Evolutionary conservation across 2,329 filamentous ascomycete species (phyloP), one percentile per base, ranked within the genome.

Genomic region (Penicillium rolfsii): DNA sequence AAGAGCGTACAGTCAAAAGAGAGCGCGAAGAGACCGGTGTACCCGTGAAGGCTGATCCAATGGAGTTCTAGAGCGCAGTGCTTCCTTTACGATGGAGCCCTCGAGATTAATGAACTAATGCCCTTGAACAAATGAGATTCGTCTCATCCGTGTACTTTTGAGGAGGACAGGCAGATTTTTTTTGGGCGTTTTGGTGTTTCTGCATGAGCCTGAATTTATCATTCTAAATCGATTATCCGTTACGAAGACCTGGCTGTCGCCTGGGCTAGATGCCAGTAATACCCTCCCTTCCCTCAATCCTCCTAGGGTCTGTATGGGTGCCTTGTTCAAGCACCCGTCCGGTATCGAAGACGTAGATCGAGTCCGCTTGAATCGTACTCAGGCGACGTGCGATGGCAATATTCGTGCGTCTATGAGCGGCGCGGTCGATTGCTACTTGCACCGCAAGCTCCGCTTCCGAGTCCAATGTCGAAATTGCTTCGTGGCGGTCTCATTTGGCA

Each of bases 321-420:
- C 93, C 93, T 76, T 96, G 91, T 76, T 97, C 93, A 14, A 96
- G 83, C 60, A 97, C 94, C 9, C 83, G 81, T 11, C 93, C 93
- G 60, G 87, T 77, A 2, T 87, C 83, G 89, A 97, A 93, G 61
- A 97, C 93, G 11, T 96, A 90, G 67, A 97, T 97, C 71, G 95
- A 96, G 75, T 97, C 89, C 0, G 93, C 93, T 75, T 87, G 91
- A 79, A 97, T 96, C 12, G 93, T 97, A 0, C 91, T 95, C 12
- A 97, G 83, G 67, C 93, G 88, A 79, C 97, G 93, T 33, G 93
- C 93, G 74, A 97, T 97, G 4, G 91, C 90, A 68, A 97, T 96
- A 2, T 93, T 97, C 0, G 93, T 97, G 54, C 93, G 86, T 19
- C 92, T 93, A 63, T 89, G 83, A 0, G 91, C 84, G 16, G 93